Base-by-base conservation (phyloP, 371 early-diverging fungal genomes). In the Thermomucor indicae-seudaticae region DNA sequence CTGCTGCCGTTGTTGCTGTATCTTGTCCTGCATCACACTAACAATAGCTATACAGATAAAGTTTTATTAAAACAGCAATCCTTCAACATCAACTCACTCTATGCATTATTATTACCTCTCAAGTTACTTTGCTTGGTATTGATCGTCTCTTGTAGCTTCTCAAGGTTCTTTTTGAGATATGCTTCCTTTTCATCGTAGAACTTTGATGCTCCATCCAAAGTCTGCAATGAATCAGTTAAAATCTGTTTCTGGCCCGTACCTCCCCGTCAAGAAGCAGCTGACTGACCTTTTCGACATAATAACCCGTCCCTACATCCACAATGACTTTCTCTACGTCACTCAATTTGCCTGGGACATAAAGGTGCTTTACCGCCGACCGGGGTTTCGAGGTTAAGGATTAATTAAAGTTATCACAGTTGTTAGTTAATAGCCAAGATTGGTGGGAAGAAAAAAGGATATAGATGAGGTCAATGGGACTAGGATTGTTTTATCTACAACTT, bases 281-380 rank as follows among this genome's bases (percentile, higher is more conserved):
- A 12, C 46, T 51, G 60, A 88, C 90, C 87, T 96, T 96, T 67
- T 94, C 94, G 17, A 93, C 85, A 56, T 84, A 93, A 65, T 97
- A 97, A 23, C 97, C 97, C 7, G 97, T 95, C 40, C 96, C 97
- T 41, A 96, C 85, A 71, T 97, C 97, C 0, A 97, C 91, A 58
- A 95, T 85, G 2, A 96, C 94, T 47, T 84, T 92, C 44, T 86
- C 83, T 11, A 84, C 79, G 56, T 92, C 75, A 22, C 81, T 73
- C 32, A 96, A 68, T 64, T 88, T 83, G 42, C 93, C 97, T 46
- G 93, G 92, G 12, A 97, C 93, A 74, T 96, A 96, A 38, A 95
- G 84, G 75, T 90, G 73, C 37, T 48, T 23, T 1, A 6, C 29
- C 20, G 31, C 8, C 32, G 47, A 16, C 6, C 14, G 19, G 3